Base-by-base conservation (phyloP, 1,139 yeast genomes). In the Suhomyces kunorum region DNA sequence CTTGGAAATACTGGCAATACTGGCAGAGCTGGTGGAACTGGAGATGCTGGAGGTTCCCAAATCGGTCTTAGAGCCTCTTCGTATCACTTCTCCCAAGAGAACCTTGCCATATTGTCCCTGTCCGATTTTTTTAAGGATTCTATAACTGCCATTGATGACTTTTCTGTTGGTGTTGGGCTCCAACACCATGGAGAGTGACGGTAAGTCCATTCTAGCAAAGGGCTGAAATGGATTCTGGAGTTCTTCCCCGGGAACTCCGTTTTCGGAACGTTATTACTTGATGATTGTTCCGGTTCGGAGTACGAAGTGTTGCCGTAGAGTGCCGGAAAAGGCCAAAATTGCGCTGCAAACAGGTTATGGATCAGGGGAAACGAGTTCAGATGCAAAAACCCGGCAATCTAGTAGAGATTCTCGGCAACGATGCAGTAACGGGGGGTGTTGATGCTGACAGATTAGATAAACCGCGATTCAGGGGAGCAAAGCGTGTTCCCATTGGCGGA, bases 41-140 rank as follows among this genome's bases (percentile, higher is more conserved):
- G n/a, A n/a, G n/a, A n/a, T n/a, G n/a, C n/a, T 14, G 25, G 6
- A 18, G 11, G 24, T 13, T 11, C 6, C 34, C 5, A 18, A 6
- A 8, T 30, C 18, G 13, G 22, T 36, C 12, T 36, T 31, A 15
- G 22, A 6, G 2, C 29, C 34, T 13, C 33, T 34, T 22, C 41
- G 36, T 20, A 59, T 36, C 31, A 50, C 55, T 41, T 65, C 63
- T 7, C 72, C 71, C 17, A 69, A 50, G 14, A 71, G 55, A 17
- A 71, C 77, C 49, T 71, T 71, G 3, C 64, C 77, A 43, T 56
- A 70, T 47, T 68, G 76, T 33, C 77, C 77, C 48, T 69, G 68
- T 7, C 77, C 77, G 20, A 72, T 64, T 45, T 66, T 70, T 36
- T 58, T 61, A 12, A 68, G 49, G 7, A 71, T 63, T 39, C 63